These are phyloP conservation scores for Phoma sp. DNA, from an alignment of 2,329 filamentous ascomycete species.

Conservation along the genomic window DNA sequence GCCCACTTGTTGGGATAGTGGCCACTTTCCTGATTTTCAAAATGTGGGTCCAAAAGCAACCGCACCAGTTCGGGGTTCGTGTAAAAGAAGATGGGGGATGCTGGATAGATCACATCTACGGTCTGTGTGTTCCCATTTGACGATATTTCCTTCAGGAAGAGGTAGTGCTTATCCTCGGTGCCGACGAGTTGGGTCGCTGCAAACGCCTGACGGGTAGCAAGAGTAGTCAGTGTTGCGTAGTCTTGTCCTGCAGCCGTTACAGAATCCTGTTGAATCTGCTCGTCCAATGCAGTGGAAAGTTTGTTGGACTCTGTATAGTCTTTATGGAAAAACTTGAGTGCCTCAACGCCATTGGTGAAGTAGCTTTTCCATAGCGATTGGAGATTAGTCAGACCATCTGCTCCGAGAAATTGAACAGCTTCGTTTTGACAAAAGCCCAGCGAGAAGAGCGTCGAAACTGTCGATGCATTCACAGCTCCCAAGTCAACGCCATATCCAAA, in stretches of 20 bases:
- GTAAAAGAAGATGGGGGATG: constrained; percentile 85
- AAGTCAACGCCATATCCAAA: constrained; percentile 70
- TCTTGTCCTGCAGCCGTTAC: constrained; percentile 74
- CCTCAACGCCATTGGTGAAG: constrained; percentile 65
- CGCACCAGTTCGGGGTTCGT: constrained; percentile 81
- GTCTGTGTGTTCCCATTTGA: constrained; percentile 86
- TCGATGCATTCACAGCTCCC: constrained; percentile 27
- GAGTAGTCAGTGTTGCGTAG: constrained; percentile 76
- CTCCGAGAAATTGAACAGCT: constrained; percentile 78
- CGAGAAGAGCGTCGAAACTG: constrained; percentile 63
- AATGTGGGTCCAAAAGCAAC: constrained; percentile 77
- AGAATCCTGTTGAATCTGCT: constrained; percentile 73
- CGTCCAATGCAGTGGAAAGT: constrained; percentile 73
- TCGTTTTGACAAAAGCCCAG: constrained; percentile 78
- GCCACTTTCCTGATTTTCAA: constrained; percentile 81
- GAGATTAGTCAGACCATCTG: constrained; percentile 77
- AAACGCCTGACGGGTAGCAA: constrained; percentile 80
- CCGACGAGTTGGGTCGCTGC: constrained; percentile 78
- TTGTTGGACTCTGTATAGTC: constrained; percentile 69
- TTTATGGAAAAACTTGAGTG: constrained; percentile 76
- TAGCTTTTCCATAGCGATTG: constrained; percentile 79
- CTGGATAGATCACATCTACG: constrained; percentile 85
- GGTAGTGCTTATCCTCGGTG: constrained; percentile 70
- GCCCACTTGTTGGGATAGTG: constrained; percentile 84
- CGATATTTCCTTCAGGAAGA: constrained; percentile 86